phyloP scores from a whole-genome alignment of 805 yeast genomes.

The Scheffersomyces amazonensis region DNA sequence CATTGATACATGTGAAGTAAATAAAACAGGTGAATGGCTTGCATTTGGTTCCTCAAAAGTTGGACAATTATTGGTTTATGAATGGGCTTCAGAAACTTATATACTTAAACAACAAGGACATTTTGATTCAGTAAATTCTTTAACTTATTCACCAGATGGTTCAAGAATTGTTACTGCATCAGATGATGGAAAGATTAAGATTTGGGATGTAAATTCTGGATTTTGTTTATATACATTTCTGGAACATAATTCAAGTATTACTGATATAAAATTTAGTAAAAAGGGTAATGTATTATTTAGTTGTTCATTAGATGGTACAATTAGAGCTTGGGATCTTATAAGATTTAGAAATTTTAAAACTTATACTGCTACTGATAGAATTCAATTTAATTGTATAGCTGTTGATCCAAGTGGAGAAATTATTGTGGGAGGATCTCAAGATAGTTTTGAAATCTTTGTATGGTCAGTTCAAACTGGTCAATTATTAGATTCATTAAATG shows the following conservation, averaged over 20 bases:
- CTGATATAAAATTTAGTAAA: conserved; percentile 83
- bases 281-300: conserved; percentile 89
- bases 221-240: conserved; percentile 89
- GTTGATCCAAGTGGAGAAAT: conserved; percentile 98
- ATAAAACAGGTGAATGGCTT: conserved; percentile 90
- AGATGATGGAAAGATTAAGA: conserved; percentile 94
- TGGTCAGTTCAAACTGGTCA: conserved; percentile 98
- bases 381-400: conserved; percentile 85
- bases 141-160: conserved; percentile 94
- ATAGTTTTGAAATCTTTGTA: conserved; percentile 84
- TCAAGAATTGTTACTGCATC: conserved; percentile 88
- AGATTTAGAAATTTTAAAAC: conserved; percentile 93
- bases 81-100: conserved; percentile 98
- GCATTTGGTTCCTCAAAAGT: conserved; percentile 88
- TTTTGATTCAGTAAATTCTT: conserved; percentile 81
- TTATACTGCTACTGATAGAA: conserved; percentile 84
- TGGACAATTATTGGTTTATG: conserved; percentile 95
- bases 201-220: conserved; percentile 93
- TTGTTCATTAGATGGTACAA: conserved; percentile 92
- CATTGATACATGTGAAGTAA: conserved; percentile 77
- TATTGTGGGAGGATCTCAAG: conserved; percentile 91
- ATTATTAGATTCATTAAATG: conserved; percentile 79
- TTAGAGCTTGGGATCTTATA: conserved; percentile 94
- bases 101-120: conserved; percentile 96
- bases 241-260: conserved; percentile 87